Base-by-base conservation (phyloP, 257 asterid genomes). In the Nemophila menziesii region DNA sequence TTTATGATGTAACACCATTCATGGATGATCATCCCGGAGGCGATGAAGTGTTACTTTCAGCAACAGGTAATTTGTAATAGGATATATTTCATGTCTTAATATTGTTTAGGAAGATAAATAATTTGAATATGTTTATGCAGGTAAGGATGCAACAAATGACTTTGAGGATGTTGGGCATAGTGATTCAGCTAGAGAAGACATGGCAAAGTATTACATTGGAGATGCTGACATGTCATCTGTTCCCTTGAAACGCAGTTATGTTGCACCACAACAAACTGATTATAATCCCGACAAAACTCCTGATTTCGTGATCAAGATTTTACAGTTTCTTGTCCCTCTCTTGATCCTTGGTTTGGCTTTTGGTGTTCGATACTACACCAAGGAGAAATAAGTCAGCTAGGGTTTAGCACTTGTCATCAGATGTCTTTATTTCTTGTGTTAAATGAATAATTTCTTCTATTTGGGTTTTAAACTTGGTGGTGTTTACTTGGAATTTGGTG, bases 1-100 rank as follows among this genome's bases (percentile, higher is more conserved):
- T 86, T 39, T 86, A 86, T 55, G 94, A 86, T 61, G 85, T 82
- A 16, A 80, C 95, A 56, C 79, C 89, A 5, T 86, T 86, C 72
- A 86, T 86, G 96, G 92, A 81, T 4, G 96, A 86, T 63, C 93
- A 86, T 62, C 96, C 96, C 0, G 96, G 96, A 54, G 96, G 92
- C 37, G 96, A 79, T 51, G 96, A 86, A 62, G 94, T 86, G 54
- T 53, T 86, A 73, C 77, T 82, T 33, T 58, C 94, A 34, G 76
- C 90, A 48, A 79, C 90, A 16, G 96, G 94, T 70, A 66, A 55
- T 43, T 36, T 45, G n/a, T 13, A 23, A 16, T 41, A 17, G 10
- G 10, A 23, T 5, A 4, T 17, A 16, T 16, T 13, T 41, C 13
- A 16, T 46, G 18, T 1, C 16, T n/a, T 36, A 11, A 43, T n/a